A percentile compares a stretch with the other conserved stretches of the same genome.
phyloP scores from a whole-genome alignment of 768 basidiomycete genomes.

The Leccinum aurantiacum region DNA sequence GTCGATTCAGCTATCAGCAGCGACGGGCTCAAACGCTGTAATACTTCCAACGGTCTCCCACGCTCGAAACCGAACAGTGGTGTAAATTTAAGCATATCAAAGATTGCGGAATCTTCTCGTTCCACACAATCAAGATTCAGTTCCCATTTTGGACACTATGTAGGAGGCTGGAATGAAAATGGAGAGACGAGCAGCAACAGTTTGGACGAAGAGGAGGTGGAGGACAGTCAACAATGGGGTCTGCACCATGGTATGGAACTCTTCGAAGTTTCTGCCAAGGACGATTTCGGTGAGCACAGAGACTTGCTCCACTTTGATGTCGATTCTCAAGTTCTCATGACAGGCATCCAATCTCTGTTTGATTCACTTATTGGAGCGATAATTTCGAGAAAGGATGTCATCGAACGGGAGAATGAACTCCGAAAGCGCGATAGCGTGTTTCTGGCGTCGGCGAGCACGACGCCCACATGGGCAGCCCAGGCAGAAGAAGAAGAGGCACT shows the following conservation, averaged over 20 bases:
- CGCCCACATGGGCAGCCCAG: constrained; percentile 76
- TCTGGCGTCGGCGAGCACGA: constrained; percentile 57
- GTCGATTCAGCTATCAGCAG: constrained; percentile 58
- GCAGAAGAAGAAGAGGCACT: constrained; percentile 79
- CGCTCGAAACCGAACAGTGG: constrained; percentile 50
- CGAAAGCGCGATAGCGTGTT: constrained; percentile 84
- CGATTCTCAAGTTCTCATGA: constrained; percentile 11
- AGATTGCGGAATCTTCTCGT: constrained; percentile 43
- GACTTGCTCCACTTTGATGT: constrained; percentile 5
- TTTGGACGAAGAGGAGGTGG: constrained; percentile 59
- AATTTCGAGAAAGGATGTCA: constrained; percentile 71
- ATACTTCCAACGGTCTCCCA: constrained; percentile 46
- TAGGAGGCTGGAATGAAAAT: constrained; percentile 55
- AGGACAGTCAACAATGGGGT: constrained; percentile 66
- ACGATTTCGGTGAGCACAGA: constrained; percentile 60
- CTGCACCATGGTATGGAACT: constrained; percentile 82
- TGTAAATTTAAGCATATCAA: constrained; percentile 33
- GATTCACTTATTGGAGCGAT: constrained; percentile 77
- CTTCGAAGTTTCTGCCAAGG: constrained; percentile 91
- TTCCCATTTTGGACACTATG: constrained; percentile 51
- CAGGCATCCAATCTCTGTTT: constrained; percentile 82
- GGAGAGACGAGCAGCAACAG: constrained; percentile 66
- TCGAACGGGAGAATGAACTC: constrained; percentile 78
- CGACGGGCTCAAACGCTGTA: constrained; percentile 53
- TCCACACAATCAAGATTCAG: constrained; percentile 52